Evolutionary conservation across 192 early-diverging fungal species (phyloP), one percentile per base, ranked within the genome.

Genomic region (Coemansia sp.): DNA sequence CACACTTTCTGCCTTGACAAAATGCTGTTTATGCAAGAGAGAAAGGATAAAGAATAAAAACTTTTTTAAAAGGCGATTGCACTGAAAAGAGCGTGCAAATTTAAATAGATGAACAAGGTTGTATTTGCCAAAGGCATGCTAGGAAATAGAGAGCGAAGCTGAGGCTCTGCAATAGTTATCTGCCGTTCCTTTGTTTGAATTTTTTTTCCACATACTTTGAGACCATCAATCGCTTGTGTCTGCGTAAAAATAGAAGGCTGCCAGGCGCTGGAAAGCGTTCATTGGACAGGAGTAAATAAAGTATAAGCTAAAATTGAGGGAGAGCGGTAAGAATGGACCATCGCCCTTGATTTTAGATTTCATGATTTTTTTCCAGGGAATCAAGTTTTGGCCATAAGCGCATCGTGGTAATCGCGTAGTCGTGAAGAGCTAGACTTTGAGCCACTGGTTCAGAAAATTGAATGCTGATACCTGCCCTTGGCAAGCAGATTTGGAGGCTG

Each of bases 261-360:
- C 2, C 39, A 18, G 60, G 60, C 60, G 60, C 20, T 61, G 60
- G 60, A 61, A 39, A 11, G 39, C 39, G 39, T 38, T 61, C 60
- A 61, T 61, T 61, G 60, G 60, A 32, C 38, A 45, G 15, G 45
- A 48, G 14, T 3, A 37, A 20, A 2, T 11, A 22, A 57, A 34
- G 4, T 2, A 34, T 14, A 2, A 54, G 22, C 7, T 20, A 17
- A 54, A 22, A 54, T 22, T 17, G 17, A 17, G 52, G 15, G 52
- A 15, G 28, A 56, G 17, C 11, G 18, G 17, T 54, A 36, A 59
- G 33, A 33, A 59, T 33, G 34, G 34, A 36, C 34, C 45, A 12
- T 15, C 45, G 17, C 17, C 11, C 14, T 48, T 15, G 14, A 48
- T 15, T 48, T 48, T 48, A 48, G 17, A 48, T 48, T 3, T 48